phyloP scores from a whole-genome alignment of 345 rosid genomes.

The Citrus maxima region DNA sequence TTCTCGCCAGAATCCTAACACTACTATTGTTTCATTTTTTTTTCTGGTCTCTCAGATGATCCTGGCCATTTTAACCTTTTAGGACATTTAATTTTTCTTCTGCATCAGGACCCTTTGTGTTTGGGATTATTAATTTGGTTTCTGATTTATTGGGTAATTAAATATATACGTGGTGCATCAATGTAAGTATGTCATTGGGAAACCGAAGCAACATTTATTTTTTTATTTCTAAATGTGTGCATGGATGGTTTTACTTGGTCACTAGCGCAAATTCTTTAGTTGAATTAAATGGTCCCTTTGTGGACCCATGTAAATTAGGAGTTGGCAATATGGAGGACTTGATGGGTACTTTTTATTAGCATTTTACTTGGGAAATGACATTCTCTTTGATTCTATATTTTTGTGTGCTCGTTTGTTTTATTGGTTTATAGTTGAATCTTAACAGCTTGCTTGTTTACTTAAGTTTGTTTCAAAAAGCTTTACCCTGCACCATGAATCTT shows the following conservation, averaged over 20 bases:
- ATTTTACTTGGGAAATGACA: constrained; percentile 7
- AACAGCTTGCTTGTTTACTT: background rate
- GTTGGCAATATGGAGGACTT: constrained; percentile 21
- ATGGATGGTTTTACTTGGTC: constrained; percentile 18
- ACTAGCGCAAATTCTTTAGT: constrained; percentile 9
- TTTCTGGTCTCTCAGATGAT: background rate
- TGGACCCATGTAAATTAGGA: constrained; percentile 9
- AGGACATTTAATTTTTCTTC: background rate
- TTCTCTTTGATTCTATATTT: background rate
- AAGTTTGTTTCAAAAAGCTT: constrained; percentile 11
- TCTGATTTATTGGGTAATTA: background rate
- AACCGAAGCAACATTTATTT: background rate
- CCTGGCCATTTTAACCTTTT: background rate
- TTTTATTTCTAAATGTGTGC: constrained; percentile 15
- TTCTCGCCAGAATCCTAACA: too few species aligned
- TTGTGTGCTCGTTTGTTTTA: background rate
- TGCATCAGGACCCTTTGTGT: background rate
- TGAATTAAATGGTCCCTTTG: background rate
- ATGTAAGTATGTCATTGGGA: background rate
- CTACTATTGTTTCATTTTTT: background rate
- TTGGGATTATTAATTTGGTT: background rate
- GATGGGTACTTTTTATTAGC: constrained; percentile 7
- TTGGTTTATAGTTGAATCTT: background rate
- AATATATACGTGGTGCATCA: background rate
- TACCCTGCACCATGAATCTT: constrained; percentile 12